Base-by-base conservation (phyloP, 1,284 basidiomycete species). In the Trametes hirsuta region DNA sequence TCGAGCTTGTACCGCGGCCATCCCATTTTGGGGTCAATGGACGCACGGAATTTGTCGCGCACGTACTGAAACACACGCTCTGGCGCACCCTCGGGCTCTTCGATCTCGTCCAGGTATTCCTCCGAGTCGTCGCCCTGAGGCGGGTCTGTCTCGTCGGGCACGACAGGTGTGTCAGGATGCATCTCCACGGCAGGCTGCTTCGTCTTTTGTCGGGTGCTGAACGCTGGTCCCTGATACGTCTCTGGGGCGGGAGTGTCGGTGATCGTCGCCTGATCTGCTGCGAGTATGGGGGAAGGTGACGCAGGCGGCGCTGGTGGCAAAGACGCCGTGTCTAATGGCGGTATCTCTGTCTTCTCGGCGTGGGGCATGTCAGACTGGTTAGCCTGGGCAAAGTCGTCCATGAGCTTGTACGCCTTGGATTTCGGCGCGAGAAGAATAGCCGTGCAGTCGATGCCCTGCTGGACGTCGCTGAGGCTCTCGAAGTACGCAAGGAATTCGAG, bases 401-500 rank as follows among this genome's bases (percentile, higher is more conserved):
- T 62, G 11, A 50, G 22, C 37, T n/a, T 12, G 45, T 49, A 62
- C 1, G 53, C 57, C n/a, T 12, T 39, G 14, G 50, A 55, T 12
- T 35, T 34, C 10, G 6, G 9, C 1, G 6, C 14, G 1, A 62
- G 25, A 14, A 34, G 46, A 0, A 24, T 36, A 1, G 50, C 56
- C 4, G 45, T 62, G 14, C 49, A 37, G 44, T 68, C 66, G 24
- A 55, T 37, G 1, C 66, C 66, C 14, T 57, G 60, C 21, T 44
- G 24, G 0, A 22, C 44, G 22, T 47, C 48, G 12, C 34, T 49
- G n/a, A 66, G 39, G 14, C 47, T 11, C 4, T 25, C 36, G 36
- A 57, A 63, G 6, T 50, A 51, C 54, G 56, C 62, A n/a, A 66
- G 5, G 39, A 66, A 48, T 18, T 64, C 53, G 8, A 57, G 53